Base-by-base conservation (phyloP, 139 green algal genomes). In the Asterochloris erici region DNA sequence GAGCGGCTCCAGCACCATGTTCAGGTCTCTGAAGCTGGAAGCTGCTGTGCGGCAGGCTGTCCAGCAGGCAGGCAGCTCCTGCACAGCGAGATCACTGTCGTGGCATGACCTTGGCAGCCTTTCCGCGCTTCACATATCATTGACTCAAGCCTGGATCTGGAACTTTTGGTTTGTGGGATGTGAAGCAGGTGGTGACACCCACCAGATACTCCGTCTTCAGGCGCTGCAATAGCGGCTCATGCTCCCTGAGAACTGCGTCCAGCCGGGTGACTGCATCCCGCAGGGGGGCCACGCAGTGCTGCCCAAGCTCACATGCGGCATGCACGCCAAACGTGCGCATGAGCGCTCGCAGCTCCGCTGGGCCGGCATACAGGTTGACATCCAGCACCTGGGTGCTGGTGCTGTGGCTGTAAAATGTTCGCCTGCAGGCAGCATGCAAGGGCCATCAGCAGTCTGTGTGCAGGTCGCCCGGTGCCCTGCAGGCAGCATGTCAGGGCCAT, bases 201-300 rank as follows among this genome's bases (percentile, higher is more conserved):
- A 82, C 78, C 78, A 74, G 63, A 21, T 82, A 74, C 19, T 82
- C 78, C 54, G 29, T 63, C 11, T 29, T 82, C 2, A 82, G 63
- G 63, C 78, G 61, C 19, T 73, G 63, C 28, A 82, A 63, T 28
- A 82, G 63, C 26, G 78, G 78, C 63, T 75, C 63, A 21, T 82
- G 78, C 63, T 74, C 62, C 14, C 27, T n/a, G n/a, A 82, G 17
- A 63, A 54, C 63, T 12, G 26, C 62, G 28, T 82, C 63, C 27
- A 82, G 19, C 12, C n/a, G 21, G 78, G n/a, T 16, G 9, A 82
- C 10, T 24, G 78, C 78, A n/a, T 82, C 78, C 28, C 61, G n/a
- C 13, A 82, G 63, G 26, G 47, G 61, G 26, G 10, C 17, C 47
- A 27, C 28, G 4, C 28, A 74, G 63, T 63, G 78, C 12, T 21